Evolutionary conservation across 2,329 filamentous ascomycete species (phyloP).

Genomic region (Talaromyces rugulosus): DNA sequence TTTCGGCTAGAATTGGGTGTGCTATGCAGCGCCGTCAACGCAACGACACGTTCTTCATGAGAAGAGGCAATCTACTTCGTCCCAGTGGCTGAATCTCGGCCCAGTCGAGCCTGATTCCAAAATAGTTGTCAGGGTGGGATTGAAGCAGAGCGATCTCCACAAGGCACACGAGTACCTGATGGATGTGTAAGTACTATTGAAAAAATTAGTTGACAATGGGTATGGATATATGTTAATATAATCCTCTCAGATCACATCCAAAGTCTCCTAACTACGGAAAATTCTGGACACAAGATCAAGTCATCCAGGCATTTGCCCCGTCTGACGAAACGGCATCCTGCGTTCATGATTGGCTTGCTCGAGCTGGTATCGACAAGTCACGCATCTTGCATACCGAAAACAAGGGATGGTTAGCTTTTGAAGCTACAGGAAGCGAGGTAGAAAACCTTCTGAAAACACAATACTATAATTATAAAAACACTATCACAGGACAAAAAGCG

Average conservation of each 20-base stretch:
- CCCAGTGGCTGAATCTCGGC: background rate
- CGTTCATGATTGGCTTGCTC: slow-evolving; percentile 51
- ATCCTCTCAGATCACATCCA: slow-evolving; percentile 26
- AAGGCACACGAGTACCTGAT: slow-evolving; percentile 2
- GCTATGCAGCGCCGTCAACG: background rate
- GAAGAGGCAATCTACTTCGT: background rate
- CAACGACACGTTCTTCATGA: background rate
- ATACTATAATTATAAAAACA: slow-evolving; percentile 49
- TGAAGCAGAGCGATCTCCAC: background rate
- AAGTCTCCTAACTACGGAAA: slow-evolving; percentile 38
- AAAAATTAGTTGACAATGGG: background rate
- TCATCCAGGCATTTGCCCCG: slow-evolving; percentile 41
- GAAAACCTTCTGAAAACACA: slow-evolving; percentile 51
- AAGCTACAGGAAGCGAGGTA: slow-evolving; percentile 51
- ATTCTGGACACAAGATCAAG: slow-evolving; percentile 39
- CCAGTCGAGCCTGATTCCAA: background rate
- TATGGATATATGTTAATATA: background rate
- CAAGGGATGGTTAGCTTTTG: slow-evolving; percentile 52
- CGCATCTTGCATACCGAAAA: slow-evolving; percentile 49
- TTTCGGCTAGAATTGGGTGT: background rate
- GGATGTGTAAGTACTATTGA: slow-evolving; percentile 1
- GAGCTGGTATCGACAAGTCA: slow-evolving; percentile 46
- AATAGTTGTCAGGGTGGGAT: background rate
- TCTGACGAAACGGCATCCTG: slow-evolving; percentile 44
- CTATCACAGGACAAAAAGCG: slow-evolving; percentile 22